These are phyloP conservation scores for Immersiporthe knoxdaviesiana DNA, from an alignment of 2,329 filamentous ascomycete species.

Conservation along the genomic window DNA sequence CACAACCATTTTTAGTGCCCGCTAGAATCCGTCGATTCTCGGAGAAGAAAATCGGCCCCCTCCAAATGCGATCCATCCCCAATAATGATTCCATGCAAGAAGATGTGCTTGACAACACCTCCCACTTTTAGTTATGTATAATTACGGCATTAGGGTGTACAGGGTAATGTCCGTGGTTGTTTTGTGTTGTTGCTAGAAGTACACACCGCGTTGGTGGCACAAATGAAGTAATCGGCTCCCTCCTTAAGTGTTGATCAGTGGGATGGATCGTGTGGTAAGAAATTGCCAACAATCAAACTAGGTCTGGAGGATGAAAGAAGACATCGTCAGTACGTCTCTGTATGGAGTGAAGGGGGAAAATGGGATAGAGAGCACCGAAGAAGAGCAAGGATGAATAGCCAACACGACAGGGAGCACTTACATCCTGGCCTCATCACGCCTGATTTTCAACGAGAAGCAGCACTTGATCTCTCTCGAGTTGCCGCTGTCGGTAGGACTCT, in stretches of 20 bases:
- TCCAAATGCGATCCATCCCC: background rate
- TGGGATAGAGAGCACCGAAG: background rate
- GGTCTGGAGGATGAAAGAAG: conserved; percentile 59
- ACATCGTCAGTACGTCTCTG: background rate
- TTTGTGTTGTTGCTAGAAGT: background rate
- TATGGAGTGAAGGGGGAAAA: background rate
- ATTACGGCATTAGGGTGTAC: conserved; percentile 25
- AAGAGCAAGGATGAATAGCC: background rate
- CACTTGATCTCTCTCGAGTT: conserved; percentile 78
- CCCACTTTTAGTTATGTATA: background rate
- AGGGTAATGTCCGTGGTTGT: conserved; percentile 3
- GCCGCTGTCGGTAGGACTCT: conserved; percentile 68
- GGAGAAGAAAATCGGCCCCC: background rate
- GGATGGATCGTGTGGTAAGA: conserved; percentile 79
- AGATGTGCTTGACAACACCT: conserved; percentile 1
- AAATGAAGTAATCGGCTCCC: background rate
- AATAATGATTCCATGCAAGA: conserved; percentile 7
- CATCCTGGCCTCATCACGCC: conserved; percentile 95
- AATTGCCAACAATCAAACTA: conserved; percentile 94
- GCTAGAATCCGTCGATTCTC: background rate
- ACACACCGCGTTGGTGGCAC: background rate
- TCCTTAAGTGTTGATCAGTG: conserved; percentile 32
- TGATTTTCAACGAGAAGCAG: conserved; percentile 97
- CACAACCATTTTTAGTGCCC: conserved; percentile 3
- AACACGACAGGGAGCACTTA: conserved; percentile 54